phyloP scores from a whole-genome alignment of 2,329 filamentous ascomycete species.

The Sporothrix brasiliensis region DNA sequence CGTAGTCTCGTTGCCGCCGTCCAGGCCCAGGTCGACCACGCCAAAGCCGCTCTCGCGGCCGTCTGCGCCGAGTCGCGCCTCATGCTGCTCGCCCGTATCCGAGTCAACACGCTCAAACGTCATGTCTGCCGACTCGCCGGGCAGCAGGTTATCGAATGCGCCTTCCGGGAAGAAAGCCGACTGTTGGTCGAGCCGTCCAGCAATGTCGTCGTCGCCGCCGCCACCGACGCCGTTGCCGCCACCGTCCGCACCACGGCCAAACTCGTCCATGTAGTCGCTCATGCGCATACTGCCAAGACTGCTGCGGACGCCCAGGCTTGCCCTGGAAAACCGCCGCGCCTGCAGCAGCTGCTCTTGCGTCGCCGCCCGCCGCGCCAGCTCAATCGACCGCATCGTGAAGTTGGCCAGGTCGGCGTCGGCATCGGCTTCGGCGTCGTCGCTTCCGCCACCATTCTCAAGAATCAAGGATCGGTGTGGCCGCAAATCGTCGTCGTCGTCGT shows the following conservation, averaged over 20 bases:
- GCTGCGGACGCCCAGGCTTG: conserved; percentile 57
- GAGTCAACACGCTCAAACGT: conserved; percentile 49
- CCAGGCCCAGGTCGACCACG: conserved; percentile 52
- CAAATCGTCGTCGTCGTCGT: conserved; percentile 55
- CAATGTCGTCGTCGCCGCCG: conserved; percentile 47
- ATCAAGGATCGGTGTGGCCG: conserved; percentile 57
- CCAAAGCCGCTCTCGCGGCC: conserved; percentile 56
- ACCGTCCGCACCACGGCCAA: conserved; percentile 41
- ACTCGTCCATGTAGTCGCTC: conserved; percentile 54
- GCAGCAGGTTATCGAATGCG: conserved; percentile 49
- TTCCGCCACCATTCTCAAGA: conserved; percentile 46
- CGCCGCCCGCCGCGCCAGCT: conserved; percentile 58
- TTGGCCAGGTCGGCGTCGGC: conserved; percentile 52
- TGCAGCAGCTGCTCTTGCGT: conserved; percentile 47
- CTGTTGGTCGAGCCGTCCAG: conserved; percentile 40
- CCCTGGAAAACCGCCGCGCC: conserved; percentile 53
- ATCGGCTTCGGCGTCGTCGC: conserved; percentile 27
- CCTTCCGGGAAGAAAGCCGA: conserved; percentile 58
- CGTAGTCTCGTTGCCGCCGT: conserved; percentile 53
- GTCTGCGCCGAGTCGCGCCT: conserved; percentile 45
- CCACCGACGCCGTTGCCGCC: conserved; percentile 46
- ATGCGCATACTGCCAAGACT: conserved; percentile 57
- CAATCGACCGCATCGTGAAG: conserved; percentile 61
- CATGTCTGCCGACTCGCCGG: conserved; percentile 43
- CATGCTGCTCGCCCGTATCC: conserved; percentile 38